A percentile compares a stretch with the other conserved stretches of the same genome.
Evolutionary conservation across 2,329 filamentous ascomycete genomes (phyloP).

Genomic region (Verticillium alfalfae): DNA sequence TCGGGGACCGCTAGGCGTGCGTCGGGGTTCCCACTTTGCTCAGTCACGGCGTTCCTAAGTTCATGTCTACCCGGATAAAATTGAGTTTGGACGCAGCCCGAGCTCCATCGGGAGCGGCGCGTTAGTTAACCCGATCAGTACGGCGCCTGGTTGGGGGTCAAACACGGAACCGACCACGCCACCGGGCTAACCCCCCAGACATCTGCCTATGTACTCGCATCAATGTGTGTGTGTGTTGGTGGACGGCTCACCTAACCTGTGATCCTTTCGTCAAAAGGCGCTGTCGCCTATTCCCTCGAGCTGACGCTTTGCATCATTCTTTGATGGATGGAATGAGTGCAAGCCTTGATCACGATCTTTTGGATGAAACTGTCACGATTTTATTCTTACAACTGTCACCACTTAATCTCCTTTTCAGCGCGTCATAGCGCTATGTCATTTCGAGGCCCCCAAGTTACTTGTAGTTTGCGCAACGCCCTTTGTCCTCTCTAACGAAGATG

Average conservation of each 20-base stretch:
- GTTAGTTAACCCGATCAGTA: too few species aligned
- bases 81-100: too few species aligned
- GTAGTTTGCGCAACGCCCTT: background rate
- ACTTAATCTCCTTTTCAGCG: background rate
- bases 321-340: background rate
- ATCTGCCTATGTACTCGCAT: background rate
- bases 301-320: background rate
- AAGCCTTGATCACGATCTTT: background rate
- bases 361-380: background rate
- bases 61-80: too few species aligned
- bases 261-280: background rate
- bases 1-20: too few species aligned
- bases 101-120: too few species aligned
- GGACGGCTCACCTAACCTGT: background rate
- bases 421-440: background rate
- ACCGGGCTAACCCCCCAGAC: background rate
- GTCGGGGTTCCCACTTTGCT: too few species aligned
- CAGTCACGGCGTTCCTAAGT: too few species aligned
- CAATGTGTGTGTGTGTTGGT: background rate
- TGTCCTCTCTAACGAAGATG: constrained; percentile 4
- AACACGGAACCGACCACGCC: too few species aligned
- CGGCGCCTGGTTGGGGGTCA: too few species aligned
- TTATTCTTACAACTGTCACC: background rate
- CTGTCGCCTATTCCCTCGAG: background rate
- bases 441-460: background rate